These are phyloP conservation scores for Martensiomyces pterosporus DNA, from an alignment of 192 early-diverging fungal species.

Conservation along the genomic window DNA sequence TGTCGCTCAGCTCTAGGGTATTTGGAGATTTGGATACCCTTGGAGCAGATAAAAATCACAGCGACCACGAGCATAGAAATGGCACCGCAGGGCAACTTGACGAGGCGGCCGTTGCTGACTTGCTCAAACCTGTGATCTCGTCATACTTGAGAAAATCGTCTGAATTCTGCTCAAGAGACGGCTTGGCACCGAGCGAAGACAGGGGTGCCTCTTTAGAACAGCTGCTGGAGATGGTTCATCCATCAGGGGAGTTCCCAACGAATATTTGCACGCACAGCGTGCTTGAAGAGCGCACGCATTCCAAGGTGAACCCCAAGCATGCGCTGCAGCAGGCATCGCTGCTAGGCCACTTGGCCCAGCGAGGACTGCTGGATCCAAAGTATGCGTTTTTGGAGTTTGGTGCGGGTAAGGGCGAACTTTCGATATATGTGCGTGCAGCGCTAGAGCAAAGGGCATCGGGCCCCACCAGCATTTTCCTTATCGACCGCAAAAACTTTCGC, in stretches of 20 bases:
- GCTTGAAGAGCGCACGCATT: slow-evolving; percentile 1
- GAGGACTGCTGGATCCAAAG: slow-evolving; percentile 54
- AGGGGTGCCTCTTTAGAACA: slow-evolving; percentile 3
- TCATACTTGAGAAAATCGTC: not conserved
- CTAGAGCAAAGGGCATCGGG: slow-evolving; percentile 6
- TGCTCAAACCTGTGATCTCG: not conserved
- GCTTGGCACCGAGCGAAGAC: too few relatives aligned
- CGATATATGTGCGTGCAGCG: slow-evolving; percentile 47
- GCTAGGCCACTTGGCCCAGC: slow-evolving; percentile 66
- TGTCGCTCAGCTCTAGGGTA: not conserved
- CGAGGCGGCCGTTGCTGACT: too few relatives aligned
- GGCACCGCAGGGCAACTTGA: too few relatives aligned
- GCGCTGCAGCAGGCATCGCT: slow-evolving; percentile 71
- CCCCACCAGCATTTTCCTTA: slow-evolving; percentile 53
- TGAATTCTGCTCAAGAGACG: too few relatives aligned
- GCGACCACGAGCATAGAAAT: too few relatives aligned
- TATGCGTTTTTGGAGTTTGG: slow-evolving; percentile 79
- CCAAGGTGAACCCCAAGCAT: slow-evolving; percentile 48
- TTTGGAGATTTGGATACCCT: slow-evolving; percentile 2
- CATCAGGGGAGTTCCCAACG: slow-evolving; percentile 10
- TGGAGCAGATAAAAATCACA: not conserved
- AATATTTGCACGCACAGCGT: slow-evolving; percentile 11
- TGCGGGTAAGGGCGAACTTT: slow-evolving; percentile 62
- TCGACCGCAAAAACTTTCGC: slow-evolving; percentile 78
- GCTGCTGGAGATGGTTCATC: slow-evolving; percentile 15